A percentile compares a stretch with the other conserved stretches of the same genome.
These are phyloP conservation scores for Penicillium sp. DNA, from an alignment of 2,329 filamentous ascomycete genomes.

Conservation along the genomic window DNA sequence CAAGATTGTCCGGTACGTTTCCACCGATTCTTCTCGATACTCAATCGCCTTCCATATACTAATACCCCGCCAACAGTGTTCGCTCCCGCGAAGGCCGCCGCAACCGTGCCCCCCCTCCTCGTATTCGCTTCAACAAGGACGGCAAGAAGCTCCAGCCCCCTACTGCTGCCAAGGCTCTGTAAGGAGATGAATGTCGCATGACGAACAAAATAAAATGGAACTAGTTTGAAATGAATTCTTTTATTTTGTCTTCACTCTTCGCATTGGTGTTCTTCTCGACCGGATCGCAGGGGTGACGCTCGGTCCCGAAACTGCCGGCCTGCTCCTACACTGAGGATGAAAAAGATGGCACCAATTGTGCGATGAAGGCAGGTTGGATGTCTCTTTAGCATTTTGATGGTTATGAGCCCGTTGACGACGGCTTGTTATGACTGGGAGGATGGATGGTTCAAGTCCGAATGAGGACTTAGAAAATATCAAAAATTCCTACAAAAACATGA, in stretches of 20 bases:
- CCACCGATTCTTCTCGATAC: background rate
- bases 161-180: constrained; percentile 66
- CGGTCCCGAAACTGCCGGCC: constrained; percentile 10
- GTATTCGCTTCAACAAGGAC: constrained; percentile 99
- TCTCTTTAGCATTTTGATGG: constrained; percentile 14
- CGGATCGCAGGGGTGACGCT: constrained; percentile 17
- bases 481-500: constrained; percentile 22
- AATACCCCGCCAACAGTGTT: constrained; percentile 63
- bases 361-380: constrained; percentile 10
- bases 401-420: constrained; percentile 18
- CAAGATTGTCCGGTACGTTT: constrained; percentile 99
- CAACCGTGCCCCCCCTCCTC: constrained; percentile 96
- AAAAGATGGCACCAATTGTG: constrained; percentile 19
- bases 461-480: constrained; percentile 24
- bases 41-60: constrained; percentile 8
- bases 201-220: constrained; percentile 38
- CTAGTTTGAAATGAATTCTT: constrained; percentile 40
- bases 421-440: constrained; percentile 24
- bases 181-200: constrained; percentile 34
- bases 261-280: constrained; percentile 31
- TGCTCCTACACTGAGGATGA: constrained; percentile 16
- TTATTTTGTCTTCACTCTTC: constrained; percentile 37
- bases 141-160: constrained; percentile 98
- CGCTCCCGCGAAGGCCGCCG: constrained; percentile 94
- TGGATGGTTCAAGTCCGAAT: constrained; percentile 15